Evolutionary conservation across 495 filamentous ascomycete species (phyloP), one percentile per base, ranked within the genome.

Genomic region (Penicillium canescens): DNA sequence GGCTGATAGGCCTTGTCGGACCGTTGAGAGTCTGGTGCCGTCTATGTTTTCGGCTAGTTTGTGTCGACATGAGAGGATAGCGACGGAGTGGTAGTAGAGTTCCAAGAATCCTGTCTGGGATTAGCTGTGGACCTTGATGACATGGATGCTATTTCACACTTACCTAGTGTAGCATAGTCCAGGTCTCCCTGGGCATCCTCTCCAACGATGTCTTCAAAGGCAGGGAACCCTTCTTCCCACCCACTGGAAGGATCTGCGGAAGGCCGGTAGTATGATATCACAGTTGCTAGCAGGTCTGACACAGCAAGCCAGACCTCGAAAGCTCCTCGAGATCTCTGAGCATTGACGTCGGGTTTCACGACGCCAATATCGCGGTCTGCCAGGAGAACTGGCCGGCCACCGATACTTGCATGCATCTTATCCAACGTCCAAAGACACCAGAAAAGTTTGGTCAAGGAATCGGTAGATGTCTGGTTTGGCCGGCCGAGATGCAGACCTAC

Each of bases 361-460:
- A 75, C 68, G 18, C 81, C 75, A 43, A 85, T 74, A 58, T 91
- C 87, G 24, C 80, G 72, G 52, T 90, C 86, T 50, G 85, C 80
- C 56, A 91, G 78, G 21, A 88, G 59, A 39, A 86, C 71, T 2
- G 87, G 86, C 4, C 87, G 75, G 23, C 83, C 86, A 47, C 83
- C 82, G 37, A 87, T 82, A 18, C 80, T 76, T 5, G 81, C 78
- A 52, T 85, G 82, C 35, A 87, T 70, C 36, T 85, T 80, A 60
- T 91, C 87, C 7, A 90, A 60, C 10, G 83, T 80, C 80, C 86
- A 89, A 12, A 90, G 56, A 37, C 82, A 84, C 73, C 84, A 88
- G 52, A 89, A 87, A 0, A 89, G 67, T 11, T 72, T 66, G 6
- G 79, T 74, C n/a, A 74, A 55, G n/a, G 68, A 58, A 36, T 77